These are phyloP conservation scores for Microcyclospora pomicola DNA, from an alignment of 2,329 filamentous ascomycete genomes.

Conservation along the genomic window DNA sequence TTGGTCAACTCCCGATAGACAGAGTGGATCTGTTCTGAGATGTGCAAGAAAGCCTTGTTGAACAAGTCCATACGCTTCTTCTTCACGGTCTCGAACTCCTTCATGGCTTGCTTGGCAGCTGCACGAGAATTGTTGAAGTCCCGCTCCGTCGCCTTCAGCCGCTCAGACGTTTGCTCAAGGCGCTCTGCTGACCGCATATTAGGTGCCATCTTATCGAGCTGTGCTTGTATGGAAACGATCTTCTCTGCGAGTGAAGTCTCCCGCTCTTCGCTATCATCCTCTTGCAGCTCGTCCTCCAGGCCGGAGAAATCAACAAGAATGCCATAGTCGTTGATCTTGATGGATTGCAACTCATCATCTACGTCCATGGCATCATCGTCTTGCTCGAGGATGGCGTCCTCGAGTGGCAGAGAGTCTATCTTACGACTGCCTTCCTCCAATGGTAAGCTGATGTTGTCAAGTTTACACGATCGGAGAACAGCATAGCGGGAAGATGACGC, in stretches of 20 bases:
- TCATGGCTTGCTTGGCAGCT: constrained; percentile 58
- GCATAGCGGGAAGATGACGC: constrained; percentile 74
- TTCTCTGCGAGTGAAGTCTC: constrained; percentile 68
- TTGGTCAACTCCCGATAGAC: constrained; percentile 94
- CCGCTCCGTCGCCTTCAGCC: constrained; percentile 70
- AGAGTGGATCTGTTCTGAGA: constrained; percentile 81
- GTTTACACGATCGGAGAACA: constrained; percentile 73
- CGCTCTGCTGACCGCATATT: constrained; percentile 95
- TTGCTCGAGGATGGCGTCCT: constrained; percentile 54
- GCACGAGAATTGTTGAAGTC: constrained; percentile 78
- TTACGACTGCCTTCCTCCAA: constrained; percentile 54
- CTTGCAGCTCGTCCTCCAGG: constrained; percentile 69
- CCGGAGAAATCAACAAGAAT: constrained; percentile 77
- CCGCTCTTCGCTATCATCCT: constrained; percentile 55
- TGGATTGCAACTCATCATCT: constrained; percentile 50
- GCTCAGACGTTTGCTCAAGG: constrained; percentile 68
- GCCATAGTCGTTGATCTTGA: constrained; percentile 67
- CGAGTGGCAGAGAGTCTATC: constrained; percentile 74
- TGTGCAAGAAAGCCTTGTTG: constrained; percentile 88
- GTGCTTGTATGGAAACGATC: constrained; percentile 57
- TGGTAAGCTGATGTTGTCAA: constrained; percentile 84
- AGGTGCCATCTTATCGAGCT: constrained; percentile 87
- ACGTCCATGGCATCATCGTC: constrained; percentile 75
- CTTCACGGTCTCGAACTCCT: constrained; percentile 73
- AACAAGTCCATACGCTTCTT: constrained; percentile 77